These are phyloP conservation scores for Bimuria novae-zelandiae DNA, from an alignment of 2,329 filamentous ascomycete species.

Conservation along the genomic window DNA sequence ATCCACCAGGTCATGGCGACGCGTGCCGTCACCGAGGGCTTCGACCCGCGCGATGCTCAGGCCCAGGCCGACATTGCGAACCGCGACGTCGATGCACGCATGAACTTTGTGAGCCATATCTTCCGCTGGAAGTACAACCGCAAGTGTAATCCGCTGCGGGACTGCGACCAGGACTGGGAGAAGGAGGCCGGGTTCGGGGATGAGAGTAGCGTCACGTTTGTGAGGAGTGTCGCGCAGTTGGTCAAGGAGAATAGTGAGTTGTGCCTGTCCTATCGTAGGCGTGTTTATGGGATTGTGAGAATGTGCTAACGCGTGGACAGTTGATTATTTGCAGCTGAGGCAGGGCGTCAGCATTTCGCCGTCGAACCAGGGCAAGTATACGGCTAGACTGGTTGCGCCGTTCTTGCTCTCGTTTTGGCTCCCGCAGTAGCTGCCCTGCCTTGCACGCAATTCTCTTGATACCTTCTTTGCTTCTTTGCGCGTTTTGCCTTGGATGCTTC, in stretches of 20 bases:
- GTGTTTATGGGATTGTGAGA: too few relatives aligned
- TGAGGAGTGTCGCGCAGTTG: slow-evolving; percentile 43
- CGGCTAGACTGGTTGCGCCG: slow-evolving; percentile 49
- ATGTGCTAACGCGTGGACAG: slow-evolving; percentile 26
- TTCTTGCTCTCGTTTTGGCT: slow-evolving; percentile 48
- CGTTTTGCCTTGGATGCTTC: background rate
- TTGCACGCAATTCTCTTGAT: background rate
- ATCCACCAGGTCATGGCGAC: slow-evolving; percentile 52
- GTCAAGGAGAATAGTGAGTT: slow-evolving; percentile 50
- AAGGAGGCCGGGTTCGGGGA: slow-evolving; percentile 44
- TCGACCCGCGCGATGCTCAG: slow-evolving; percentile 33
- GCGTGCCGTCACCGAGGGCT: slow-evolving; percentile 36
- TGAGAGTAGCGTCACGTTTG: slow-evolving; percentile 42
- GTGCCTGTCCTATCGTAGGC: slow-evolving; percentile 18
- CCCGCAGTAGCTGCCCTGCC: slow-evolving; percentile 15
- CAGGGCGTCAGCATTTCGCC: slow-evolving; percentile 45
- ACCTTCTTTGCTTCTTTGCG: background rate
- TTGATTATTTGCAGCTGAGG: slow-evolving; percentile 45
- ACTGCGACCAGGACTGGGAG: slow-evolving; percentile 46
- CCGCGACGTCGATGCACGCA: slow-evolving; percentile 51
- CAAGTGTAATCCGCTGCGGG: slow-evolving; percentile 46
- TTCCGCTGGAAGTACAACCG: slow-evolving; percentile 56
- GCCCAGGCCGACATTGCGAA: slow-evolving; percentile 47
- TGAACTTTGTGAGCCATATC: slow-evolving; percentile 50
- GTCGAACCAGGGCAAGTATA: slow-evolving; percentile 48